These are phyloP conservation scores for Colletotrichum sp. DNA, from an alignment of 2,329 filamentous ascomycete species.

Conservation along the genomic window DNA sequence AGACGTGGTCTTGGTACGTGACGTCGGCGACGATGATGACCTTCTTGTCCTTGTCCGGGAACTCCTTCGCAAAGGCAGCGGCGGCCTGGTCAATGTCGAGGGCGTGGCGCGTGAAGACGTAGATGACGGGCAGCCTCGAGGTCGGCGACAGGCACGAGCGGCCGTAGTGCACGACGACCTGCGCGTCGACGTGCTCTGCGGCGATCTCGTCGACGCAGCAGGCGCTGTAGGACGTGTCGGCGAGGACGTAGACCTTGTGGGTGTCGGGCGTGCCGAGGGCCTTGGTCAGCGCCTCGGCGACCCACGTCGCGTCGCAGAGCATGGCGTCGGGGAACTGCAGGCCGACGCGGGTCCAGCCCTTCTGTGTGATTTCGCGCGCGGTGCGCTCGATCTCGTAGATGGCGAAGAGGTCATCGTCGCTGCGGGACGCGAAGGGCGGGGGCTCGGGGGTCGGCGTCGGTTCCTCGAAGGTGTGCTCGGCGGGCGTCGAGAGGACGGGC, in stretches of 20 bases:
- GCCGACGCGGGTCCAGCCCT: conserved; percentile 77
- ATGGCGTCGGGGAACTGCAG: conserved; percentile 97
- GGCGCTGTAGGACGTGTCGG: conserved; percentile 94
- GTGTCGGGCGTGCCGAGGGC: conserved; percentile 32
- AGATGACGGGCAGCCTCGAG: conserved; percentile 83
- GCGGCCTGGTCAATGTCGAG: conserved; percentile 65
- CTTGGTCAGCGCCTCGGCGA: conserved; percentile 67
- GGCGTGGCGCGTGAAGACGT: conserved; percentile 81
- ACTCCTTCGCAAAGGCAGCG: conserved; percentile 70
- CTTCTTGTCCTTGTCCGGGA: conserved; percentile 66
- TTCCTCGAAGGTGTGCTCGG: conserved; percentile 63
- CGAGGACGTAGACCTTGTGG: conserved; percentile 77
- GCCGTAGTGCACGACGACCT: conserved; percentile 94
- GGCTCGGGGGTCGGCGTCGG: conserved; percentile 39
- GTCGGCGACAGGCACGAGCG: conserved; percentile 91
- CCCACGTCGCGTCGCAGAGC: conserved; percentile 83
- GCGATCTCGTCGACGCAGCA: conserved; percentile 98
- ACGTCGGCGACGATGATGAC: conserved; percentile 89
- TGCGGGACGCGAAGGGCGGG: conserved; percentile 33
- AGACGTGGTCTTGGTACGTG: conserved; percentile 80
- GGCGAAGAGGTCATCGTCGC: conserved; percentile 72
- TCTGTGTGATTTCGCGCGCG: conserved; percentile 73
- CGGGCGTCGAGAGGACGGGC: conserved; percentile 69
- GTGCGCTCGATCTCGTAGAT: conserved; percentile 90
- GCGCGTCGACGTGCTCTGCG: conserved; percentile 88